These are phyloP conservation scores for Nothophytophthora sp. DNA, from an alignment of 352 stramenopile species.

Conservation along the genomic window DNA sequence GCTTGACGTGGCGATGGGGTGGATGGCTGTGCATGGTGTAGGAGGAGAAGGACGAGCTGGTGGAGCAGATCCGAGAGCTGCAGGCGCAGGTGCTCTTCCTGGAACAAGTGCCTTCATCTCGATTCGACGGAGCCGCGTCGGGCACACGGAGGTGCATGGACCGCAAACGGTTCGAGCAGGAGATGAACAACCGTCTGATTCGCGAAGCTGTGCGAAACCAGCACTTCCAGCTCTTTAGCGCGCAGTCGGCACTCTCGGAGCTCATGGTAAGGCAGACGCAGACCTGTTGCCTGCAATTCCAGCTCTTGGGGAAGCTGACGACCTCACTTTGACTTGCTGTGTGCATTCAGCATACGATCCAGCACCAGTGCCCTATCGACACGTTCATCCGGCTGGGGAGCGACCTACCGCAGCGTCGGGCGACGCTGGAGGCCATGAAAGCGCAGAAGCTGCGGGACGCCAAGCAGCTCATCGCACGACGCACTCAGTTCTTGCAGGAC, in stretches of 20 bases:
- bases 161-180: slow-evolving; percentile 32
- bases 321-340: not conserved
- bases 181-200: slow-evolving; percentile 47
- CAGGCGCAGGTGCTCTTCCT: slow-evolving; percentile 41
- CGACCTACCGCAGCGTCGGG: slow-evolving; percentile 32
- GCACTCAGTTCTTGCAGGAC: slow-evolving; percentile 46
- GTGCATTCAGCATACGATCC: slow-evolving; percentile 22
- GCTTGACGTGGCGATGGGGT: not conserved
- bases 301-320: not conserved
- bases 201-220: slow-evolving; percentile 49
- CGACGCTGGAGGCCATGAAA: slow-evolving; percentile 43
- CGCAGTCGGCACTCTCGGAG: slow-evolving; percentile 48
- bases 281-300: not conserved
- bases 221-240: slow-evolving; percentile 42
- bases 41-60: slow-evolving; percentile 45
- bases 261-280: slow-evolving; percentile 24
- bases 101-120: slow-evolving; percentile 13
- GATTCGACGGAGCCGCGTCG: slow-evolving; percentile 17
- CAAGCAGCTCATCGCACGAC: slow-evolving; percentile 42
- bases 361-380: slow-evolving; percentile 38
- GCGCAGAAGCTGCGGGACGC: slow-evolving; percentile 47
- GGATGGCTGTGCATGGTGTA: slow-evolving; percentile 2
- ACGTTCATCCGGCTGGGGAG: slow-evolving; percentile 45
- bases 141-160: slow-evolving; percentile 13
- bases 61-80: slow-evolving; percentile 36